Evolutionary conservation across 2,329 filamentous ascomycete genomes (phyloP), one percentile per base, ranked within the genome.

Genomic region (Pseudopyricularia javanii): DNA sequence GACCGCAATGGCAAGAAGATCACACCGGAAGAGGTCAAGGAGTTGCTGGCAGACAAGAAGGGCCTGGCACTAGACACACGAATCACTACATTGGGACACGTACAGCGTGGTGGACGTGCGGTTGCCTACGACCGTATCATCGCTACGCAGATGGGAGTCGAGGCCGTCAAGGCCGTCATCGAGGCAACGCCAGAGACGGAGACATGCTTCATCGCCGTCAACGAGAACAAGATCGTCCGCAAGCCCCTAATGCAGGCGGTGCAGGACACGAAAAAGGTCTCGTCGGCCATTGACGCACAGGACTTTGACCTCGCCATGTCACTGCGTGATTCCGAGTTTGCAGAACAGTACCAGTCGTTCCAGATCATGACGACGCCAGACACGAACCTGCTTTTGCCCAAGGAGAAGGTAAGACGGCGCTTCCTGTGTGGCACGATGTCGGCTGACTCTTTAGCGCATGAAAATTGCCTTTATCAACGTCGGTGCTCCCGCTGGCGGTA

Each of bases 391-490:
- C 70, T 80, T 52, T 71, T 95, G 22, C 82, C 88, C 0, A 73
- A 82, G 54, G 76, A 85, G 51, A 85, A 91, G 71, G 86, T 86
- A 63, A 56, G 78, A 68, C 11, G n/a, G 15, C 47, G 12, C 15
- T 9, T 12, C 47, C 15, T 32, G 24, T 17, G 3, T 48, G 20
- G 4, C 28, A 5, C n/a, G 24, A 35, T 24, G 30, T 49, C 12
- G 17, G 3, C 59, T 33, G 7, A 37, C 35, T 17, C 35, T 24
- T 15, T 57, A 91, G 86, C 82, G 85, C 59, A 90, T 97, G 88
- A 84, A 83, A 59, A 88, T 98, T 62, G 93, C 89, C 49, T 95
- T 98, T 63, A 88, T 98, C 69, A 94, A 97, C 62, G 91, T 97
- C 24, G 93, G 93, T 62, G 93, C 93, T 12, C 93, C 93, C 7